A percentile compares a stretch with the other conserved stretches of the same genome.
phyloP scores from a whole-genome alignment of 2,329 filamentous ascomycete species.

The Coniella lustricola region DNA sequence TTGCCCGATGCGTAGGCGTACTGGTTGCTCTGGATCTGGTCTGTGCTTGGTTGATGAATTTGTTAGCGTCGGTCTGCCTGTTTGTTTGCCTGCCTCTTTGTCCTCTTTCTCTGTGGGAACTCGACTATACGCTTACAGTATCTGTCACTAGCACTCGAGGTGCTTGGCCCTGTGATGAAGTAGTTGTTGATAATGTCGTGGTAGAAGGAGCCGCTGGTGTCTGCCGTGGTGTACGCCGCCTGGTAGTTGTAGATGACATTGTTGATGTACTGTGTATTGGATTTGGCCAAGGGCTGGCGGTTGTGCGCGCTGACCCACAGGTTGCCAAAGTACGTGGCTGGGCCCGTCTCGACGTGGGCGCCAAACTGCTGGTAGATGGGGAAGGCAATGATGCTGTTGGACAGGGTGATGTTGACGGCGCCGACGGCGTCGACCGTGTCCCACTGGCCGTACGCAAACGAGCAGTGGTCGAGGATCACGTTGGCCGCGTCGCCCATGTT shows the following conservation, averaged over 20 bases:
- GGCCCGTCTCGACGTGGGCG: conserved; percentile 34
- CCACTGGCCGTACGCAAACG: conserved; percentile 35
- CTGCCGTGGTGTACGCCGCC: conserved; percentile 25
- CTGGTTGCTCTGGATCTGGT: conserved; percentile 35
- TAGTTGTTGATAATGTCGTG: conserved; percentile 37
- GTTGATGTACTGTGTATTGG: conserved; percentile 36
- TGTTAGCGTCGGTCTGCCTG: not conserved
- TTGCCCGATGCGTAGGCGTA: conserved; percentile 35
- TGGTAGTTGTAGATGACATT: conserved; percentile 41
- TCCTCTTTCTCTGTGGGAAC: not conserved
- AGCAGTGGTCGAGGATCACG: conserved; percentile 40
- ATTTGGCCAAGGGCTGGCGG: conserved; percentile 38
- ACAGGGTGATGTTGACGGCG: conserved; percentile 35
- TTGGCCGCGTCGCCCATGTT: conserved; percentile 34
- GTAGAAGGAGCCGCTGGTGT: conserved; percentile 16
- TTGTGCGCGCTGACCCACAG: conserved; percentile 41
- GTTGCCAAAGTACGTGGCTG: conserved; percentile 35
- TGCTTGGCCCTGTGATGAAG: conserved; percentile 36
- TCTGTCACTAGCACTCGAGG: conserved; percentile 29
- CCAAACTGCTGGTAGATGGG: conserved; percentile 37
- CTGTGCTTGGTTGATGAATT: not conserved
- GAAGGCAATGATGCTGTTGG: conserved; percentile 38
- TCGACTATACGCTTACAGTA: conserved; percentile 20
- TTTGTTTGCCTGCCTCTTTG: no score
- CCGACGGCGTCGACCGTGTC: conserved; percentile 32